Evolutionary conservation across 2,329 filamentous ascomycete genomes (phyloP).

Genomic region (Curvularia eragrostidis): DNA sequence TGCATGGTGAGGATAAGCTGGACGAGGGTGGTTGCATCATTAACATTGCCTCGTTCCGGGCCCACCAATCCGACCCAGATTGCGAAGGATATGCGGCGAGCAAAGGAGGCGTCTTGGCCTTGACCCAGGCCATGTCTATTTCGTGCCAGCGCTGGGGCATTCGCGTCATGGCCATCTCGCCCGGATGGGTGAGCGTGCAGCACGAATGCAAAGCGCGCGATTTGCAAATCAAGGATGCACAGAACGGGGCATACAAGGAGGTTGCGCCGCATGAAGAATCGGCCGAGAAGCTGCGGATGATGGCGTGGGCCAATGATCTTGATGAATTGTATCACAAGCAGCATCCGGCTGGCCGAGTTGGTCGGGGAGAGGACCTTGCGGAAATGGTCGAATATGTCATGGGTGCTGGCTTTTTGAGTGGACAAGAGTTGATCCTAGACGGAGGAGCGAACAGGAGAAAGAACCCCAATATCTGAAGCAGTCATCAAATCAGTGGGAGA

Average conservation of each 20-base stretch:
- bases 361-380: constrained; percentile 57
- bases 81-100: constrained; percentile 59
- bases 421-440: constrained; percentile 35
- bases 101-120: constrained; percentile 58
- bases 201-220: constrained; percentile 53
- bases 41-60: constrained; percentile 59
- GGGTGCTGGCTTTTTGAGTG: constrained; percentile 51
- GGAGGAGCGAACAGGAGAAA: constrained; percentile 34
- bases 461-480: constrained; percentile 28
- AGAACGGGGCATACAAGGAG: constrained; percentile 26
- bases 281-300: constrained; percentile 21
- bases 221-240: constrained; percentile 41
- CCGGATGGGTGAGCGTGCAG: constrained; percentile 59
- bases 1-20: constrained; percentile 31
- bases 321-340: constrained; percentile 55
- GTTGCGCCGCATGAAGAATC: constrained; percentile 27
- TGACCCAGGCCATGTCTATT: constrained; percentile 58
- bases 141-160: constrained; percentile 53
- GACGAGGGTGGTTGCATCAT: constrained; percentile 46
- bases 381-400: constrained; percentile 52
- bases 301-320: constrained; percentile 55
- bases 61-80: constrained; percentile 56
- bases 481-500: neutral
- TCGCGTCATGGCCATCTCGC: constrained; percentile 57
- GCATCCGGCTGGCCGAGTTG: constrained; percentile 59